Conservation (phyloP, 768 basidiomycete genomes). For the Asterophora parasitica region DNA sequence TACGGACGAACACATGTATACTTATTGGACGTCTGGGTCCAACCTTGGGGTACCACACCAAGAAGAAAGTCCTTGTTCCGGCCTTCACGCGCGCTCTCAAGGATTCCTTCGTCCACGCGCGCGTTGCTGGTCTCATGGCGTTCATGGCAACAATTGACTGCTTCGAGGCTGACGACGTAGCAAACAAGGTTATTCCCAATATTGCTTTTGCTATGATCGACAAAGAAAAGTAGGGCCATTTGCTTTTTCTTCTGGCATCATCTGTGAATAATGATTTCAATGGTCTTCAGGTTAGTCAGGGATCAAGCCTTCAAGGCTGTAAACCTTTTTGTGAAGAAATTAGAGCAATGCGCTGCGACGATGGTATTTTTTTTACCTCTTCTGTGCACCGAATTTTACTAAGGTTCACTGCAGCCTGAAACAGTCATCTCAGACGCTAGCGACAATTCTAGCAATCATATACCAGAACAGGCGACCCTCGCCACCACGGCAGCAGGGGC, state of each 20-base stretch:
- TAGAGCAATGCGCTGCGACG: conserved; percentile 71
- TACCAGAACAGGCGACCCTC: conserved; percentile 44
- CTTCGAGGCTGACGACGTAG: conserved; percentile 85
- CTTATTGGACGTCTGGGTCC: conserved; percentile 89
- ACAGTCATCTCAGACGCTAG: conserved; percentile 27
- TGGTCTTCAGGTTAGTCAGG: conserved; percentile 67
- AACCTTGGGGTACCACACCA: conserved; percentile 79
- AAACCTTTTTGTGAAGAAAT: conserved; percentile 77
- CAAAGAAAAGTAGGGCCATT: conserved; percentile 72
- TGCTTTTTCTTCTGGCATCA: not conserved
- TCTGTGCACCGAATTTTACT: not conserved
- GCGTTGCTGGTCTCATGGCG: conserved; percentile 93
- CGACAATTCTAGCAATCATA: conserved; percentile 23
- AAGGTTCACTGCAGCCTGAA: conserved; percentile 30
- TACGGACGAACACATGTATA: conserved; percentile 96
- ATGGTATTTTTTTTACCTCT: conserved; percentile 51
- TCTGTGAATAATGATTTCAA: not conserved
- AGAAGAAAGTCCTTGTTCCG: conserved; percentile 94
- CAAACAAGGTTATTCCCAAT: conserved; percentile 83
- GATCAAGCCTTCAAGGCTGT: conserved; percentile 96
- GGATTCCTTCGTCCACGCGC: conserved; percentile 87
- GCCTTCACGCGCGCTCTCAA: conserved; percentile 89
- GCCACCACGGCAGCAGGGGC: conserved; percentile 89
- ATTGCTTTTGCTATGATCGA: conserved; percentile 80
- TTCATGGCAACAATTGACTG: conserved; percentile 92